A percentile compares a stretch with the other conserved stretches of the same genome.
Evolutionary conservation across 345 rosid species (phyloP).

Genomic region (Hirschfeldia incana): DNA sequence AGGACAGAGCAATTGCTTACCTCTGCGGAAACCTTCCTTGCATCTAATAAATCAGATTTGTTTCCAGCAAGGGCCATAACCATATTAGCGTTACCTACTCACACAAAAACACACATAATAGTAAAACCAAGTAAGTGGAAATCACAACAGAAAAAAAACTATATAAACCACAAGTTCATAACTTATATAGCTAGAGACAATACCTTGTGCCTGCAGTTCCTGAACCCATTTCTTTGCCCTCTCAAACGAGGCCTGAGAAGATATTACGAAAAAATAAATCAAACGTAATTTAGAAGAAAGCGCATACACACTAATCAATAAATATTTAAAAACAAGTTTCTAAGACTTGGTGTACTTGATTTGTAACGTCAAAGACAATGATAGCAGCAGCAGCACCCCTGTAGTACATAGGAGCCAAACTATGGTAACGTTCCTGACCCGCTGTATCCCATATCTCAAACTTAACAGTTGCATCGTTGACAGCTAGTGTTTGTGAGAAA

Average conservation of each 20-base stretch:
- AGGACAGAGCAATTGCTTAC: conserved; percentile 43
- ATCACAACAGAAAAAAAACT: background rate
- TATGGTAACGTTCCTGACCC: conserved; percentile 95
- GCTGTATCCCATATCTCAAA: conserved; percentile 99
- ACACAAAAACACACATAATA: background rate
- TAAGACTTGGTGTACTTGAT: conserved; percentile 35
- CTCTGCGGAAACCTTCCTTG: conserved; percentile 77
- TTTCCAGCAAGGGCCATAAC: conserved; percentile 95
- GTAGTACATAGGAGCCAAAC: conserved; percentile 98
- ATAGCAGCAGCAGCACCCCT: conserved; percentile 97
- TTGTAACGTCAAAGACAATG: conserved; percentile 86
- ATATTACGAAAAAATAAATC: background rate
- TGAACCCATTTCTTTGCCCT: conserved; percentile 98
- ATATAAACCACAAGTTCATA: background rate
- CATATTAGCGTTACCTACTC: conserved; percentile 82
- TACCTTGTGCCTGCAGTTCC: conserved; percentile 97
- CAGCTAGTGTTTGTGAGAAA: conserved; percentile 94
- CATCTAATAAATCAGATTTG: conserved; percentile 84
- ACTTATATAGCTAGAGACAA: conserved; percentile 16
- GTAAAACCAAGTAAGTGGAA: background rate
- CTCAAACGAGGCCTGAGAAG: conserved; percentile 79
- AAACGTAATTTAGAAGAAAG: background rate
- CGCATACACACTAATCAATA: background rate
- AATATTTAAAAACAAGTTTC: background rate
- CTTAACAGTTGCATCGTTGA: conserved; percentile 86